Percentiles rank a stretch among this genome's conserved stretches.
Conservation (phyloP, 805 yeast genomes). For the Maudiozyma barnettii region DNA sequence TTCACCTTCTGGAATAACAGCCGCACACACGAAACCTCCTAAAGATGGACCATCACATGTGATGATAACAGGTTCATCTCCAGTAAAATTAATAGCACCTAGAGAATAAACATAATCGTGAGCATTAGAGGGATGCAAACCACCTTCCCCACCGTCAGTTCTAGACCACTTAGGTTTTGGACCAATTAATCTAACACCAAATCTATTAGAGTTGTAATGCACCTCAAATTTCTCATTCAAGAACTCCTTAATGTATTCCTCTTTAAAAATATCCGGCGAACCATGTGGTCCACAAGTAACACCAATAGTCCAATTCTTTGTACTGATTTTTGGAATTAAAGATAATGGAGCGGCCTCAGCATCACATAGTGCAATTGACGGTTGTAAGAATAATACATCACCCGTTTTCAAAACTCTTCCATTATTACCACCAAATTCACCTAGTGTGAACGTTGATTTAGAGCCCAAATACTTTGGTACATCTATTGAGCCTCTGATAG, state of each 20-base stretch:
- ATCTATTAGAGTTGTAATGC: constrained; percentile 93
- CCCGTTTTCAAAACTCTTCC: constrained; percentile 89
- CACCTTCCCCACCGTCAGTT: constrained; percentile 94
- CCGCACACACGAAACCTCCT: constrained; percentile 96
- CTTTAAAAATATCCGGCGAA: constrained; percentile 84
- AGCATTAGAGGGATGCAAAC: constrained; percentile 96
- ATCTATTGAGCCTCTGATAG: constrained; percentile 88
- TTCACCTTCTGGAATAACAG: constrained; percentile 91
- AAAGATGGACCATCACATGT: constrained; percentile 97
- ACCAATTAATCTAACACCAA: constrained; percentile 89
- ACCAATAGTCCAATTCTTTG: constrained; percentile 66
- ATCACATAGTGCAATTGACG: constrained; percentile 58
- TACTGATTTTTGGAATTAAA: constrained; percentile 24
- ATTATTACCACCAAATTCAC: constrained; percentile 86
- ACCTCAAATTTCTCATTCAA: constrained; percentile 81
- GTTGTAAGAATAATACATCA: constrained; percentile 81
- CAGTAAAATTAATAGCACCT: constrained; percentile 96
- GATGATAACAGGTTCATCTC: constrained; percentile 95
- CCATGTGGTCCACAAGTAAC: constrained; percentile 98
- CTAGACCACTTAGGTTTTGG: constrained; percentile 98
- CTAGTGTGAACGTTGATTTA: constrained; percentile 92
- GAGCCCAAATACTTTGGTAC: constrained; percentile 91
- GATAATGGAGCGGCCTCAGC: constrained; percentile 43
- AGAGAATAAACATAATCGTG: constrained; percentile 94
- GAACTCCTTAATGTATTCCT: constrained; percentile 66